phyloP scores from a whole-genome alignment of 768 basidiomycete genomes.

The Sistotremastrum suecicum region DNA sequence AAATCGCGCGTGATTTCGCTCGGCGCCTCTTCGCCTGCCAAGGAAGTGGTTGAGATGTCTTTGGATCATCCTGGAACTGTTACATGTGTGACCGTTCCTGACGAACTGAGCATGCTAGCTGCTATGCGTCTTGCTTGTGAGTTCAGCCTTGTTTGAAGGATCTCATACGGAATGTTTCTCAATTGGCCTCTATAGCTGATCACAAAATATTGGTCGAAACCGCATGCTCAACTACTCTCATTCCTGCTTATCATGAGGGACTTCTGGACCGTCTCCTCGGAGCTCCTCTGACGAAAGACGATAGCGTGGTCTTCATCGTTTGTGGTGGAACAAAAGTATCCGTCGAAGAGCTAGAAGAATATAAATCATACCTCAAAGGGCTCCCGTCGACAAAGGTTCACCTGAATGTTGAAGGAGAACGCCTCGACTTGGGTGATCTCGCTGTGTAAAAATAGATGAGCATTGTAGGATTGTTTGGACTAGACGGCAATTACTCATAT shows the following conservation, averaged over 20 bases:
- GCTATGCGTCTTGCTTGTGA: constrained; percentile 43
- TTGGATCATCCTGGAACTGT: constrained; percentile 43
- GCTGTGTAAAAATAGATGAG: too few relatives aligned
- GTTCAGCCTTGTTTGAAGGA: constrained; percentile 7
- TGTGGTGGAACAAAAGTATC: constrained; percentile 64
- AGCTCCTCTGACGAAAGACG: constrained; percentile 21
- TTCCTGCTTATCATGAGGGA: constrained; percentile 43
- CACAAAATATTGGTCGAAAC: constrained; percentile 66
- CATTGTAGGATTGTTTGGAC: too few relatives aligned
- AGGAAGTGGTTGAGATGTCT: constrained; percentile 50
- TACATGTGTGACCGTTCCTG: constrained; percentile 45
- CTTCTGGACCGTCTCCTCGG: constrained; percentile 34
- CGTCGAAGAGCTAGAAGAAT: constrained; percentile 37
- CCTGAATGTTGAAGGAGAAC: too few relatives aligned
- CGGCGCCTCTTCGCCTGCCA: constrained; percentile 52
- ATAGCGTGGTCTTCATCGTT: constrained; percentile 45
- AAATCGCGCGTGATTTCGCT: constrained; percentile 42
- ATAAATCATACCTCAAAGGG: constrained; percentile 8
- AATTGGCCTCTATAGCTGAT: constrained; percentile 32
- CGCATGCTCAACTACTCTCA: constrained; percentile 57
- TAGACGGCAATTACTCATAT: too few relatives aligned
- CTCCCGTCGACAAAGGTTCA: too few relatives aligned
- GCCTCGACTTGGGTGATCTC: too few relatives aligned
- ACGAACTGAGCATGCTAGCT: constrained; percentile 55
- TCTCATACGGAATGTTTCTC: background rate